Percentiles rank a stretch among this genome's conserved stretches.
These are phyloP conservation scores for Dipteronia sinensis DNA, from an alignment of 345 rosid genomes.

Conservation along the genomic window DNA sequence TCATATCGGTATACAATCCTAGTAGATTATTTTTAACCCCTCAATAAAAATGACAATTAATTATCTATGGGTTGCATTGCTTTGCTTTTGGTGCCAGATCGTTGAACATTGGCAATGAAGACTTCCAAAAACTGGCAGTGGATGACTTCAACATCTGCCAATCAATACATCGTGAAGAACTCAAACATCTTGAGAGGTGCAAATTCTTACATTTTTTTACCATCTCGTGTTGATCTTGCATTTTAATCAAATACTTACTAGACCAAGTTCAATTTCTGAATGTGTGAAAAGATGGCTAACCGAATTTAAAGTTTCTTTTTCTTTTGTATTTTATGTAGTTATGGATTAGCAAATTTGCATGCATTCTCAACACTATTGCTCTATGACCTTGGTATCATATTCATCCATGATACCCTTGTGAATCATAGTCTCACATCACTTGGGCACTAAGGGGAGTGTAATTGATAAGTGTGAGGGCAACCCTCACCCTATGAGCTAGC, in stretches of 20 bases:
- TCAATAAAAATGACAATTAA: not conserved
- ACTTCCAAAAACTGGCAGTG: constrained; percentile 62
- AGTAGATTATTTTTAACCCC: not conserved
- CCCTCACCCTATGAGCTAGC: no score
- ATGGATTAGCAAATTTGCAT: not conserved
- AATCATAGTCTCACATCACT: no score
- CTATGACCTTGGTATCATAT: not conserved
- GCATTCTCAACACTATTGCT: not conserved
- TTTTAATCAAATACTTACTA: not conserved
- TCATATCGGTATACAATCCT: constrained; percentile 50
- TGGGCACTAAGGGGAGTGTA: no score
- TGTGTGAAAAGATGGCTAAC: not conserved
- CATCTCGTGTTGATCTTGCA: constrained; percentile 2
- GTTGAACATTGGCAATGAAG: constrained; percentile 37
- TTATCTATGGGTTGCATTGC: not conserved
- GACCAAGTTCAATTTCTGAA: constrained; percentile 4
- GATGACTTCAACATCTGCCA: constrained; percentile 76
- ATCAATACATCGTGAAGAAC: constrained; percentile 59
- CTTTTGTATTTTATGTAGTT: not conserved
- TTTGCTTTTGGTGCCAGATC: constrained; percentile 43
- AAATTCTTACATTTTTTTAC: not conserved
- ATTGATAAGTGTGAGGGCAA: no score
- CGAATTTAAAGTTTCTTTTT: not conserved
- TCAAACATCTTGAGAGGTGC: constrained; percentile 68
- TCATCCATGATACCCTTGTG: not conserved